Evolutionary conservation across 2,329 filamentous ascomycete genomes (phyloP).

Genomic region (Rhinocladiella mackenziei): DNA sequence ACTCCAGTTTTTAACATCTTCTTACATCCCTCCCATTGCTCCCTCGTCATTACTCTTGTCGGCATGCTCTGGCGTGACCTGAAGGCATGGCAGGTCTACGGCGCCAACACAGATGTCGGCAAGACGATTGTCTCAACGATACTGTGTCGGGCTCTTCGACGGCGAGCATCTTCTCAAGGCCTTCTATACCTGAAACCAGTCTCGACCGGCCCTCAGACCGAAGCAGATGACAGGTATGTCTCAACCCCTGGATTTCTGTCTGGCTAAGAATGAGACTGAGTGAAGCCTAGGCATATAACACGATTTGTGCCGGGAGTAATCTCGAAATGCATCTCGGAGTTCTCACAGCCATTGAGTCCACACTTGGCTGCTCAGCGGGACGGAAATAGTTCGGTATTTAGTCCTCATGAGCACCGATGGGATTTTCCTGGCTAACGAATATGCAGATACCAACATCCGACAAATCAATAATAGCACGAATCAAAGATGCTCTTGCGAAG

Average conservation of each 20-base stretch:
- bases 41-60: neutral
- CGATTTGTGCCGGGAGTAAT: constrained; percentile 54
- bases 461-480: constrained; percentile 47
- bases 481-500: constrained; percentile 44
- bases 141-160: constrained; percentile 60
- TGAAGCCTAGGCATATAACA: constrained; percentile 58
- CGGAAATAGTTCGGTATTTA: constrained; percentile 16
- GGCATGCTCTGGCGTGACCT: constrained; percentile 57
- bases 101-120: constrained; percentile 78
- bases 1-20: too few species aligned
- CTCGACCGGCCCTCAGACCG: constrained; percentile 66
- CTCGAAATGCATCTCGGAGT: constrained; percentile 66
- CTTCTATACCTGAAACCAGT: constrained; percentile 74
- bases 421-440: neutral
- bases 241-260: too few species aligned
- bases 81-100: constrained; percentile 70
- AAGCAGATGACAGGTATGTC: constrained; percentile 66
- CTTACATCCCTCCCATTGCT: too few species aligned
- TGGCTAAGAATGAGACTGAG: too few species aligned
- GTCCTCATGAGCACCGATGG: neutral
- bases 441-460: constrained; percentile 51
- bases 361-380: constrained; percentile 61
- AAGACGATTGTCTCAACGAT: constrained; percentile 78
- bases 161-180: constrained; percentile 41
- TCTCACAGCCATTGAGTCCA: constrained; percentile 69